These are phyloP conservation scores for Kentomonas sorsogonicus DNA, from an alignment of 208 protist genomes.

Conservation along the genomic window DNA sequence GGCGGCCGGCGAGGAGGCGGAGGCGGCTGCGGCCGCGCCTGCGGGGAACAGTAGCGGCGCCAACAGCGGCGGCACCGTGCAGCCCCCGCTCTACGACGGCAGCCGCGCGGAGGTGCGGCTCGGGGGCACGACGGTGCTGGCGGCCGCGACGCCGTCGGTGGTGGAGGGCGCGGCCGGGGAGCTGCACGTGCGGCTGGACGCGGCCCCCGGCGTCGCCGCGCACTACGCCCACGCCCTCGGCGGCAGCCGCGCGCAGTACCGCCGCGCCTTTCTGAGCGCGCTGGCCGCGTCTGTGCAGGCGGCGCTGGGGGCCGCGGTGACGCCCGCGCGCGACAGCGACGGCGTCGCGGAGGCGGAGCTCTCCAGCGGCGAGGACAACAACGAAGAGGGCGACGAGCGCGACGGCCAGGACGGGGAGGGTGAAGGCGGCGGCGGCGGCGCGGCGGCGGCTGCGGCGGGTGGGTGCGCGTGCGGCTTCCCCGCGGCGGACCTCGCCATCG, in stretches of 20 bases:
- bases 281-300: slow-evolving; percentile 46
- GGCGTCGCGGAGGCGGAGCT: slow-evolving; percentile 66
- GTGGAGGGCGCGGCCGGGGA: slow-evolving; percentile 25
- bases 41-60: not conserved
- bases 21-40: not conserved
- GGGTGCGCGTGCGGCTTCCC: slow-evolving; percentile 37
- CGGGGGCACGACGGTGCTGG: slow-evolving; percentile 56
- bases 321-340: slow-evolving; percentile 44
- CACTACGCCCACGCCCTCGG: slow-evolving; percentile 50
- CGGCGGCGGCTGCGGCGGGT: slow-evolving; percentile 2
- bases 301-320: slow-evolving; percentile 59
- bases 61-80: not conserved
- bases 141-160: slow-evolving; percentile 49
- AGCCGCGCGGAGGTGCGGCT: slow-evolving; percentile 54
- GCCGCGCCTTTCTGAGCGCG: slow-evolving; percentile 50
- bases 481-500: slow-evolving; percentile 57
- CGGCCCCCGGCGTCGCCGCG: slow-evolving; percentile 56
- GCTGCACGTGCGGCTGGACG: slow-evolving; percentile 69
- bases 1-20: slow-evolving; percentile 8
- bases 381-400: slow-evolving; percentile 1
- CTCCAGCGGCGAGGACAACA: slow-evolving; percentile 10
- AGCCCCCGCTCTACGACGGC: slow-evolving; percentile 28
- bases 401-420: slow-evolving; percentile 10
- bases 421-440: not conserved
- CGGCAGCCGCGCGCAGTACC: slow-evolving; percentile 43